Percentiles rank a stretch among this genome's conserved stretches.
Evolutionary conservation across 2,329 filamentous ascomycete genomes (phyloP).

Genomic region (Fusarium aywerte): DNA sequence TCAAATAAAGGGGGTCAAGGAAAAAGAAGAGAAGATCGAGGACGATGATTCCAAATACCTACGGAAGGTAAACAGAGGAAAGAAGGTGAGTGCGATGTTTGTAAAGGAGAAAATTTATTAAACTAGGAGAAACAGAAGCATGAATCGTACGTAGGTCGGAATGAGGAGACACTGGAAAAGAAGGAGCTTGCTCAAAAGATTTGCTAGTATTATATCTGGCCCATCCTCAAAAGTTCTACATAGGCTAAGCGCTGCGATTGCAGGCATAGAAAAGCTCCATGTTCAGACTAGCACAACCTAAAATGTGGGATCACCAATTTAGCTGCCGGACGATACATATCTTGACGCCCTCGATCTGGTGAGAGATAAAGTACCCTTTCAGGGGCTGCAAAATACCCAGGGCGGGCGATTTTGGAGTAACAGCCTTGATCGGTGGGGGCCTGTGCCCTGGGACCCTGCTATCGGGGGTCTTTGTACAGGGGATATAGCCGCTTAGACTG

Average conservation of each 20-base stretch:
- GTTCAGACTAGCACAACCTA: conserved; percentile 25
- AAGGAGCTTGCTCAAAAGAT: conserved; percentile 20
- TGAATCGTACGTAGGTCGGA: conserved; percentile 20
- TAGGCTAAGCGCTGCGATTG: background rate
- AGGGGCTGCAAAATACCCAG: conserved; percentile 26
- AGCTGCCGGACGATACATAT: conserved; percentile 26
- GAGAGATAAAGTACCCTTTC: conserved; percentile 12
- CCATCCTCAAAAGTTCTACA: background rate
- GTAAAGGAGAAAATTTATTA: background rate
- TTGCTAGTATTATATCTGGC: background rate
- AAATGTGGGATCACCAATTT: conserved; percentile 42
- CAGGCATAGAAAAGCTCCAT: conserved; percentile 15
- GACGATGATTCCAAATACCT: background rate
- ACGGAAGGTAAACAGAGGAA: background rate
- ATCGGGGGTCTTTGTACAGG: conserved; percentile 19
- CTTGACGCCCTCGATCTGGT: background rate
- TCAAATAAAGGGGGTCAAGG: conserved; percentile 28
- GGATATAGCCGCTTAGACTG: conserved; percentile 12
- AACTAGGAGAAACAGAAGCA: conserved; percentile 14
- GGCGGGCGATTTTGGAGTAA: conserved; percentile 26
- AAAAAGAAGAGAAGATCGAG: conserved; percentile 7
- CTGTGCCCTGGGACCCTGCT: conserved; percentile 1
- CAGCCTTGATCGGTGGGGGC: conserved; percentile 26
- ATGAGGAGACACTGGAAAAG: conserved; percentile 29
- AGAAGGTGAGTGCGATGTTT: background rate